Evolutionary conservation across 2,329 filamentous ascomycete genomes (phyloP).

Genomic region (Fusarium sp.): DNA sequence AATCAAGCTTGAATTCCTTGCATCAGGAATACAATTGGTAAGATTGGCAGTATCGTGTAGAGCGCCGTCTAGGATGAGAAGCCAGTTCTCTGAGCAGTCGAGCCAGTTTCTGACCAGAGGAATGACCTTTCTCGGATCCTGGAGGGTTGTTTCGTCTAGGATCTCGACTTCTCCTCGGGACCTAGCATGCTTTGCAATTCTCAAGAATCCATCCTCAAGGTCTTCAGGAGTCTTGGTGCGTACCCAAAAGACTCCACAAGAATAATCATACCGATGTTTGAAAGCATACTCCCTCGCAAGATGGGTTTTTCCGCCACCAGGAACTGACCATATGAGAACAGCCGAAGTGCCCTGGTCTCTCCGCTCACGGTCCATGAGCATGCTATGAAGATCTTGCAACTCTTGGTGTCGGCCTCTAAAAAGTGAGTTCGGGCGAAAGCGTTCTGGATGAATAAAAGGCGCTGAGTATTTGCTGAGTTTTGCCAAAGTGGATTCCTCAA

Average conservation of each 20-base stretch:
- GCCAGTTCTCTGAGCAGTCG: constrained; percentile 41
- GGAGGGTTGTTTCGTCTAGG: constrained; percentile 33
- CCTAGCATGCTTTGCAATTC: constrained; percentile 39
- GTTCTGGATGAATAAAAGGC: constrained; percentile 44
- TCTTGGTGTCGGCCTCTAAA: constrained; percentile 39
- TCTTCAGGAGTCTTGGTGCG: constrained; percentile 45
- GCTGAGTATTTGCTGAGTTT: constrained; percentile 18
- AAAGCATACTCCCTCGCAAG: constrained; percentile 46
- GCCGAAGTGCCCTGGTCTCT: constrained; percentile 43
- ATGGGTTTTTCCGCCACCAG: constrained; percentile 45
- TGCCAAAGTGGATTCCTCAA: constrained; percentile 3
- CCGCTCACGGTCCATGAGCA: constrained; percentile 39
- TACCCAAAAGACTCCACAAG: constrained; percentile 46
- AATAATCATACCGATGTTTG: constrained; percentile 39
- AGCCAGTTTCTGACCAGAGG: constrained; percentile 43
- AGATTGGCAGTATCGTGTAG: constrained; percentile 40
- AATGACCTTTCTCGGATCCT: constrained; percentile 31
- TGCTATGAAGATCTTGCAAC: constrained; percentile 39
- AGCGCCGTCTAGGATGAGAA: constrained; percentile 45
- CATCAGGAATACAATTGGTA: constrained; percentile 38
- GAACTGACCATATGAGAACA: constrained; percentile 42
- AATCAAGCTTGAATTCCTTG: constrained; percentile 43
- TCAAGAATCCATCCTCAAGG: constrained; percentile 46
- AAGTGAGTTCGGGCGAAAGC: constrained; percentile 44
- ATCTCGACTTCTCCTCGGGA: constrained; percentile 29